These are phyloP conservation scores for Rhodotorula sp. DNA, from an alignment of 1,284 basidiomycete species.

Conservation along the genomic window DNA sequence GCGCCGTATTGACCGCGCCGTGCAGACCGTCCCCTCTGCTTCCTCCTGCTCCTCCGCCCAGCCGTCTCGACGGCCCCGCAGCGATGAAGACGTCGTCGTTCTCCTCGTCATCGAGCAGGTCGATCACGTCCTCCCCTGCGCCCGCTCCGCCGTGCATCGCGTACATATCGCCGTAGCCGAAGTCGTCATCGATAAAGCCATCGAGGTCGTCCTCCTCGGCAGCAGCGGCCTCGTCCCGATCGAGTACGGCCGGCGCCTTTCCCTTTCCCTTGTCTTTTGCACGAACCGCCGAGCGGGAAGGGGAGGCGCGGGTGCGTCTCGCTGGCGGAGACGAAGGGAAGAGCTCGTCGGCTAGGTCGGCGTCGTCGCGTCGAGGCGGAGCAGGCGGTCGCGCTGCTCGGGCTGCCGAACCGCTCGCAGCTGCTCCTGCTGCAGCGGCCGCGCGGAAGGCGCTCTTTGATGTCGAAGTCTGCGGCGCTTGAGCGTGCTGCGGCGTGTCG, in stretches of 20 bases:
- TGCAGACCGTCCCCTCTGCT: not conserved
- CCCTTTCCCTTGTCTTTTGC: not conserved
- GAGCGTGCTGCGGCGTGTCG: not conserved
- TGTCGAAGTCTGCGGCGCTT: not conserved
- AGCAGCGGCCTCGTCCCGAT: not conserved
- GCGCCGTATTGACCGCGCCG: constrained; percentile 15
- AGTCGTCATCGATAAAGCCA: not conserved
- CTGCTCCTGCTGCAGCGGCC: not conserved
- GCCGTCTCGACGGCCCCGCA: not conserved
- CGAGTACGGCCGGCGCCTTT: not conserved
- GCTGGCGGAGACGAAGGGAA: constrained; percentile 3
- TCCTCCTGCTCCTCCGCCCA: not conserved
- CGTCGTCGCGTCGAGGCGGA: not conserved
- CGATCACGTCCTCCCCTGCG: not conserved
- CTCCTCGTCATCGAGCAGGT: not conserved
- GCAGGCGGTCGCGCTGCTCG: not conserved
- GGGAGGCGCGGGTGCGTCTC: not conserved
- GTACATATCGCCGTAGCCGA: not conserved
- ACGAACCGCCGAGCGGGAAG: not conserved
- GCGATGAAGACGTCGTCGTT: constrained; percentile 18
- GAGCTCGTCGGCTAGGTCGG: not conserved
- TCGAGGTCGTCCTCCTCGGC: not conserved
- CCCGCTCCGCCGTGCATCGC: too few species aligned
- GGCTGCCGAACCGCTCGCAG: not conserved
- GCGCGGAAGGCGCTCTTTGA: constrained; percentile 1